These are phyloP conservation scores for Globisporangium nodosum DNA, from an alignment of 352 stramenopile genomes.

Conservation along the genomic window DNA sequence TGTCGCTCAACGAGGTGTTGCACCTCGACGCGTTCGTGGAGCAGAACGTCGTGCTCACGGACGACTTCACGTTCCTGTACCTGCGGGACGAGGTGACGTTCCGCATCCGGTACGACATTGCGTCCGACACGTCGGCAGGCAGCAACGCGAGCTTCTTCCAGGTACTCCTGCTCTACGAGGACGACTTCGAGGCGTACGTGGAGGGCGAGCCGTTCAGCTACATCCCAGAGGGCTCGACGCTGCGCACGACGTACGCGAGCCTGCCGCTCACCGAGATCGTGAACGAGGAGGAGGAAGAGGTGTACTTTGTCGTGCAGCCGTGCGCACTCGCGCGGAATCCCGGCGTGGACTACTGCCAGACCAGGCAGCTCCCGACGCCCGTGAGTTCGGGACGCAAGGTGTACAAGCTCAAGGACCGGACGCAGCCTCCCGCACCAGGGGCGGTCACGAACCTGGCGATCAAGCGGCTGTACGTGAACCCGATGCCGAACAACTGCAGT, in stretches of 20 bases:
- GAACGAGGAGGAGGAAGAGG: slow-evolving; percentile 38
- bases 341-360: slow-evolving; percentile 31
- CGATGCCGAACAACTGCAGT: slow-evolving; percentile 48
- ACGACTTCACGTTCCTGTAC: slow-evolving; percentile 55
- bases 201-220: slow-evolving; percentile 38
- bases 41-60: slow-evolving; percentile 36
- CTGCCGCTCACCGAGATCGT: slow-evolving; percentile 40
- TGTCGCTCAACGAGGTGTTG: slow-evolving; percentile 52
- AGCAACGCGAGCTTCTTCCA: slow-evolving; percentile 38
- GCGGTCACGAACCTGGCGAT: slow-evolving; percentile 14
- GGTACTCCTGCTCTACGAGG: slow-evolving; percentile 45
- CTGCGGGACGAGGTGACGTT: slow-evolving; percentile 62
- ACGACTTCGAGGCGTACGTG: slow-evolving; percentile 46
- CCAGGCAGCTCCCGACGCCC: slow-evolving; percentile 25
- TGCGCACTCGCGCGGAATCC: slow-evolving; percentile 32
- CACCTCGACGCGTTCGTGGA: slow-evolving; percentile 58
- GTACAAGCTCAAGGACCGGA: slow-evolving; percentile 31
- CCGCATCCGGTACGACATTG: slow-evolving; percentile 46
- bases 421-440: slow-evolving; percentile 1
- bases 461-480: slow-evolving; percentile 47
- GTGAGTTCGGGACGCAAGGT: slow-evolving; percentile 38
- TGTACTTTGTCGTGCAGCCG: slow-evolving; percentile 61
- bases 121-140: slow-evolving; percentile 10
- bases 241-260: slow-evolving; percentile 44
- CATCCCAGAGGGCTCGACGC: slow-evolving; percentile 24